Percentiles rank a stretch among this genome's conserved stretches.
These are phyloP conservation scores for Sugiyamaella valdiviana DNA, from an alignment of 805 yeast species.

Conservation along the genomic window DNA sequence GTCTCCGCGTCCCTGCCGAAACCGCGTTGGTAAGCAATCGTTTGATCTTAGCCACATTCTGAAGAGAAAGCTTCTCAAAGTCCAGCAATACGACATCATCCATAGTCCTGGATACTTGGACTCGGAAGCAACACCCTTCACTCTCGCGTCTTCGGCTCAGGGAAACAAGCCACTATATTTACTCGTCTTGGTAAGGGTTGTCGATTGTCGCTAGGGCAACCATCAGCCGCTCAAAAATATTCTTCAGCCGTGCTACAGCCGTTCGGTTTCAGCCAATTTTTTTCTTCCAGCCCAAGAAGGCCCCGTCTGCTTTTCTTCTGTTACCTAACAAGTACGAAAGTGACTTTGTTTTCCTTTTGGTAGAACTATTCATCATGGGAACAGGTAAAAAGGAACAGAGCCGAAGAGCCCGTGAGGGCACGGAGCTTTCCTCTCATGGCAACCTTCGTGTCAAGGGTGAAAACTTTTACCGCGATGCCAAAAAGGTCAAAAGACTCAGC, in stretches of 20 bases:
- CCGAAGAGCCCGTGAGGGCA: constrained; percentile 79
- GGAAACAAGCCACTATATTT: too few relatives aligned
- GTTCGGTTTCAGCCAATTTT: neutral
- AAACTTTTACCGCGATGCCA: constrained; percentile 88
- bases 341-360: too few relatives aligned
- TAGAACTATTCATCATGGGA: too few relatives aligned
- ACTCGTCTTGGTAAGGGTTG: neutral
- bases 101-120: neutral
- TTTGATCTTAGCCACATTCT: neutral
- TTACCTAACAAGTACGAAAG: too few relatives aligned
- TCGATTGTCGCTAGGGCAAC: neutral
- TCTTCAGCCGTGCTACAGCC: neutral
- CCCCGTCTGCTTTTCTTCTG: too few relatives aligned
- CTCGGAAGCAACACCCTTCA: too few relatives aligned
- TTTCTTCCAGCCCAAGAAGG: neutral
- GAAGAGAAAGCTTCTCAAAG: neutral
- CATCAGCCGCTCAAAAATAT: neutral
- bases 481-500: constrained; percentile 78
- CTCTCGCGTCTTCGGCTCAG: too few relatives aligned
- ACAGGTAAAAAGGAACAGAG: constrained; percentile 85
- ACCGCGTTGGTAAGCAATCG: neutral
- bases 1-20: neutral
- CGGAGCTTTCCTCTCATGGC: constrained; percentile 66
- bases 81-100: neutral
- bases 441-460: constrained; percentile 94